A percentile compares a stretch with the other conserved stretches of the same genome.
phyloP scores from a whole-genome alignment of 179 eudicot genomes.

The Monotropa hypopitys region DNA sequence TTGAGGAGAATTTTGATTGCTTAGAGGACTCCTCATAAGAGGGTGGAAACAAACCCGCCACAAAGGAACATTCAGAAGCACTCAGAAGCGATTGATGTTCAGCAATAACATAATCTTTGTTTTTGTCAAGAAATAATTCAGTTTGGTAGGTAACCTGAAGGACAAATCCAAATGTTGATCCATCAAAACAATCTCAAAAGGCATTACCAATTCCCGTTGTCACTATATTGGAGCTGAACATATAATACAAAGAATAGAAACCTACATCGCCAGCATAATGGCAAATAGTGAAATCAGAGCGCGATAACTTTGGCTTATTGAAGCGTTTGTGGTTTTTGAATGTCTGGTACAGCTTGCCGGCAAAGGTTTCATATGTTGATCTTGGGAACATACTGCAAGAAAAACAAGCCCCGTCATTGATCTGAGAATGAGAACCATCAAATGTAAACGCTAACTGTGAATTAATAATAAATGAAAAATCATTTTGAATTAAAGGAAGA shows the following conservation, averaged over 20 bases:
- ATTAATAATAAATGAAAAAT: not conserved
- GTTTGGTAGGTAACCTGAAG: slow-evolving; percentile 77
- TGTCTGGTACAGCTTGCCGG: slow-evolving; percentile 77
- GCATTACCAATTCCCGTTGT: not conserved
- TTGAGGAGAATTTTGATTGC: slow-evolving; percentile 83
- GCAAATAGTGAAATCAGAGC: slow-evolving; percentile 76
- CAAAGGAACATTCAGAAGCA: slow-evolving; percentile 80
- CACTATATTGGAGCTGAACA: not conserved
- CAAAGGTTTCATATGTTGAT: slow-evolving; percentile 86
- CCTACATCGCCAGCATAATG: slow-evolving; percentile 97
- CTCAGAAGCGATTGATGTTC: slow-evolving; percentile 82
- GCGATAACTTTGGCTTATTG: slow-evolving; percentile 83
- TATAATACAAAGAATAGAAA: slow-evolving; percentile 5
- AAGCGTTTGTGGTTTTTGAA: slow-evolving; percentile 72
- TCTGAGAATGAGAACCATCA: slow-evolving; percentile 3
- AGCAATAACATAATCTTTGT: slow-evolving; percentile 93
- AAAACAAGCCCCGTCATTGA: not conserved
- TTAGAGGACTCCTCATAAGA: slow-evolving; percentile 53
- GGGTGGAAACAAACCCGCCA: slow-evolving; percentile 71
- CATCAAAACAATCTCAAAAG: not conserved
- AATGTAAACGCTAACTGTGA: not conserved
- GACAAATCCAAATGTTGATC: slow-evolving; percentile 7
- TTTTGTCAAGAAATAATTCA: slow-evolving; percentile 82
- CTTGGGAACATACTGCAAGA: slow-evolving; percentile 90
- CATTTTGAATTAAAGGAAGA: not conserved